Base-by-base conservation (phyloP, 768 basidiomycete genomes). In the Arthromyces matolae region DNA sequence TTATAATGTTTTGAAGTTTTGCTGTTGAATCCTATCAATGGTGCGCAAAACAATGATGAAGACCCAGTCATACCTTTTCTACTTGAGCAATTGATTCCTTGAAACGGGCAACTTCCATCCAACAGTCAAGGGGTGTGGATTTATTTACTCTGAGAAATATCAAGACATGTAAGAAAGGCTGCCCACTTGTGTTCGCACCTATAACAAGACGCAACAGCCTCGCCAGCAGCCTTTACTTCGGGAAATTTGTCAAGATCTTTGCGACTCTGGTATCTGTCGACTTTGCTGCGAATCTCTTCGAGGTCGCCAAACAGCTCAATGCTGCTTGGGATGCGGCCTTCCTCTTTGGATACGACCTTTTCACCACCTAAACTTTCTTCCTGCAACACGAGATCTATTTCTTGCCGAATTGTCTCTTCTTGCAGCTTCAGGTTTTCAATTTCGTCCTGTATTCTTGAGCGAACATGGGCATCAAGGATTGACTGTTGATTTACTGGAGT, bases 361-460 rank as follows among this genome's bases (percentile, higher is more conserved):
- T 93, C 90, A 48, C 78, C 76, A 64, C 92, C 87, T 42, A 93
- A 64, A 66, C 93, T 94, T 71, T 93, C 91, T 70, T 83, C 86
- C 71, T 93, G 87, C 39, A 94, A 71, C 1, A 87, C 89, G 25
- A 63, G 70, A 58, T 89, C 85, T 27, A 94, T 91, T 68, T 90
- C 79, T 38, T 72, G 69, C 34, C 77, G 80, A 9, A 94, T 83
- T 28, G 70, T 63, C 50, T 81, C 80, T 63, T 91, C 90, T 59
- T 89, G 82, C 23, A 73, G 69, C 25, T 78, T 82, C 54, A 93
- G 71, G 32, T 76, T 77, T 23, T 73, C 65, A 14, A 91, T 69
- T 63, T 91, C 89, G 32, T 71, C 71, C 34, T 81, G 75, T 50
- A 94, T 93, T 33, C 81, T 79, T 31, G 80, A 70, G 29, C 82